Evolutionary conservation across 768 basidiomycete species (phyloP).

Genomic region (Dioszegia hungarica): DNA sequence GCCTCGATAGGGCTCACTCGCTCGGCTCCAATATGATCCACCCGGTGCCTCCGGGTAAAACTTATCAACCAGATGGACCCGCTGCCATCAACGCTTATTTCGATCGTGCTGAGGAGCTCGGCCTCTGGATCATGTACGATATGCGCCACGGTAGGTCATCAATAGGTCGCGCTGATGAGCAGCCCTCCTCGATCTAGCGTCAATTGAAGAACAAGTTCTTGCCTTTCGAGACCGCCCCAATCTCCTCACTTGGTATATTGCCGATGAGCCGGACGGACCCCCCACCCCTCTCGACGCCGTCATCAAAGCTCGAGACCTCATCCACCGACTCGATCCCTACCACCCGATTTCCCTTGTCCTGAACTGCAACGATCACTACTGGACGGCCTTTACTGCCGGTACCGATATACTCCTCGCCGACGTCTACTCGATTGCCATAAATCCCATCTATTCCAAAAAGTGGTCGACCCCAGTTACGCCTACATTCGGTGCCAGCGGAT

Average conservation of each 20-base stretch:
- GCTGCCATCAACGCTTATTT: slow-evolving; percentile 50
- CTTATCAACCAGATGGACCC: slow-evolving; percentile 9
- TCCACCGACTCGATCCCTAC: slow-evolving; percentile 56
- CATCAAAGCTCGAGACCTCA: slow-evolving; percentile 52
- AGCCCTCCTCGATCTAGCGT: slow-evolving; percentile 63
- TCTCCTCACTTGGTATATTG: slow-evolving; percentile 63
- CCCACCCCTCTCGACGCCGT: slow-evolving; percentile 65
- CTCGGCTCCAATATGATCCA: slow-evolving; percentile 59
- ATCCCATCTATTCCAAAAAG: slow-evolving; percentile 25
- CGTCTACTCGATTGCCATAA: slow-evolving; percentile 36
- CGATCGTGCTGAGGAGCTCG: slow-evolving; percentile 61
- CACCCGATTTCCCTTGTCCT: slow-evolving; percentile 62
- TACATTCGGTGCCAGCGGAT: slow-evolving; percentile 71
- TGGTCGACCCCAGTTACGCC: slow-evolving; percentile 34
- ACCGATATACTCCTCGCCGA: slow-evolving; percentile 55
- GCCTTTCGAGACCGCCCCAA: slow-evolving; percentile 64
- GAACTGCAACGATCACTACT: slow-evolving; percentile 64
- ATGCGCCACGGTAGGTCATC: slow-evolving; percentile 59
- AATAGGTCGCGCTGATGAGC: slow-evolving; percentile 14
- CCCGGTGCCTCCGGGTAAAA: slow-evolving; percentile 55
- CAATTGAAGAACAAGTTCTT: slow-evolving; percentile 66
- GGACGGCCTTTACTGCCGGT: slow-evolving; percentile 56
- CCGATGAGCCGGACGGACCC: slow-evolving; percentile 56
- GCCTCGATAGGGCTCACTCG: slow-evolving; percentile 6
- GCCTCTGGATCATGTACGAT: slow-evolving; percentile 73